These are phyloP conservation scores for Plasmodium knowlesi DNA, from an alignment of 169 alveolate species.

Conservation along the genomic window DNA sequence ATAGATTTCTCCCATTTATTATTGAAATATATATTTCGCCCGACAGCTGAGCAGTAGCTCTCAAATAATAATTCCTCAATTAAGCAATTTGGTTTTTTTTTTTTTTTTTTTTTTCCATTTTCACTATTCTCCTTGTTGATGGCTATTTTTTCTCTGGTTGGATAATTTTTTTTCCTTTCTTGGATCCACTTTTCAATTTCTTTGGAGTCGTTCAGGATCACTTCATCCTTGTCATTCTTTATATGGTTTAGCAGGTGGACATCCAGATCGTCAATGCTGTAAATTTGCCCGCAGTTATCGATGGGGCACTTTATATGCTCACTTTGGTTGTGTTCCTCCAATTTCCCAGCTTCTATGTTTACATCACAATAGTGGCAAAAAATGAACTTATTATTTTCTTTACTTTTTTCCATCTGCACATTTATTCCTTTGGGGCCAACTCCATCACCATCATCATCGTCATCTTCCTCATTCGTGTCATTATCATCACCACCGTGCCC, in stretches of 20 bases:
- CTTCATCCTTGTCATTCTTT: constrained; percentile 64
- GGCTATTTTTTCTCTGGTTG: constrained; percentile 33
- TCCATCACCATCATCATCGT: neutral
- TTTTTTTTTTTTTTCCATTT: neutral
- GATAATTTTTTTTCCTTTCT: constrained; percentile 71
- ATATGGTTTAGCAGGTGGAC: constrained; percentile 68
- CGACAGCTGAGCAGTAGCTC: constrained; percentile 64
- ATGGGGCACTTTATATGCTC: constrained; percentile 59
- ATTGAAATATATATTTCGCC: constrained; percentile 21
- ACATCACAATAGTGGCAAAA: constrained; percentile 38
- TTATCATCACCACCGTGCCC: neutral
- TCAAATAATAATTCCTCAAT: constrained; percentile 72
- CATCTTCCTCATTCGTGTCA: no score
- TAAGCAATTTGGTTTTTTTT: constrained; percentile 66
- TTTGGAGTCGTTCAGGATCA: constrained; percentile 31
- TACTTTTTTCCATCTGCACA: neutral
- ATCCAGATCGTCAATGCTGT: constrained; percentile 33
- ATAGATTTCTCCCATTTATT: constrained; percentile 51
- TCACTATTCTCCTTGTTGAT: neutral
- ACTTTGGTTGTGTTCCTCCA: constrained; percentile 39
- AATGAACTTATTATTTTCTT: neutral
- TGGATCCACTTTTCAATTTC: constrained; percentile 69
- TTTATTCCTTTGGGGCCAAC: neutral
- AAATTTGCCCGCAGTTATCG: constrained; percentile 52
- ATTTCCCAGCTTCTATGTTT: constrained; percentile 1